Percentiles rank a stretch among this genome's conserved stretches.
Conservation (phyloP, 75 land plant genomes). For the Cryptomeria japonica region DNA sequence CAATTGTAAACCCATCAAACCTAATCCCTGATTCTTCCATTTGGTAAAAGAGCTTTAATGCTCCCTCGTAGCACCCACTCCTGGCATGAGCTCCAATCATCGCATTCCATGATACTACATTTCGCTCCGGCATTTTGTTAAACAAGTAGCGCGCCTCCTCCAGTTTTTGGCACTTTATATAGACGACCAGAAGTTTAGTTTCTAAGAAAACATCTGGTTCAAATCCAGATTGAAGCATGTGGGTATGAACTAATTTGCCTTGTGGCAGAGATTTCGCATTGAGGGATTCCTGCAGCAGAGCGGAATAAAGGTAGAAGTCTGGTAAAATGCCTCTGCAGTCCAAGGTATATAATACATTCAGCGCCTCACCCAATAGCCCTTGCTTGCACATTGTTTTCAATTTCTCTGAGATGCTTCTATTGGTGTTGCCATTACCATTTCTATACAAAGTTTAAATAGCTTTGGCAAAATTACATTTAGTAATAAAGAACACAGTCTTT, state of each 20-base stretch:
- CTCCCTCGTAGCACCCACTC: not conserved
- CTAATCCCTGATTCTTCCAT: not conserved
- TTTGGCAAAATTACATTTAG: too few relatives aligned
- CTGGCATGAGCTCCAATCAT: conserved; percentile 11
- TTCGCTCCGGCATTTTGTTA: conserved; percentile 14
- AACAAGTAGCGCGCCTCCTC: conserved; percentile 15
- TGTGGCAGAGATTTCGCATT: not conserved
- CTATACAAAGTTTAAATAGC: too few relatives aligned
- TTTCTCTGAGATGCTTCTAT: not conserved
- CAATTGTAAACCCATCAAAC: conserved; percentile 5
- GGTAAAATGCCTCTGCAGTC: too few relatives aligned
- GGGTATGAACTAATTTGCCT: conserved; percentile 18
- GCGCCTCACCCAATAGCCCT: not conserved
- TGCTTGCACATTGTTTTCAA: conserved; percentile 1
- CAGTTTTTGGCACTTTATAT: conserved; percentile 16
- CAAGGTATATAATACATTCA: not conserved
- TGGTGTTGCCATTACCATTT: too few relatives aligned
- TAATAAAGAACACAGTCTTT: too few relatives aligned
- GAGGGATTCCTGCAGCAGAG: conserved; percentile 15
- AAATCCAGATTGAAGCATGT: not conserved
- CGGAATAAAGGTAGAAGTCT: conserved; percentile 9
- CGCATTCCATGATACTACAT: conserved; percentile 31
- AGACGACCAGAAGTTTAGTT: conserved; percentile 25
- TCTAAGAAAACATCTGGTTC: conserved; percentile 17
- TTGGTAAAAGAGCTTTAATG: not conserved